Conservation (phyloP, 345 rosid genomes). For the Eutrema heterophyllum region DNA sequence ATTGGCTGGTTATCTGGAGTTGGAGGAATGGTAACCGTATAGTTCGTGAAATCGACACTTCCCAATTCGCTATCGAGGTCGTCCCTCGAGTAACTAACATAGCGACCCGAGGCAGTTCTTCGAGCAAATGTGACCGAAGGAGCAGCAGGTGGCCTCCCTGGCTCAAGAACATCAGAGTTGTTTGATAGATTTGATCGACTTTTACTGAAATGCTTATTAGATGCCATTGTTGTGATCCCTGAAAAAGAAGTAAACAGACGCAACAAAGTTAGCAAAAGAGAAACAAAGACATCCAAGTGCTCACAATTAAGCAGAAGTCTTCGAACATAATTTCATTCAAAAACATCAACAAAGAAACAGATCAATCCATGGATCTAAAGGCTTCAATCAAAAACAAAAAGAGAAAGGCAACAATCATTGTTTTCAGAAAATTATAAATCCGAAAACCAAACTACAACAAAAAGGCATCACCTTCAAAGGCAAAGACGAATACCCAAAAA, state of each 20-base stretch:
- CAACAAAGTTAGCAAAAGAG: slow-evolving; percentile 4
- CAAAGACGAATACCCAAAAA: background rate
- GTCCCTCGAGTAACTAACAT: slow-evolving; percentile 84
- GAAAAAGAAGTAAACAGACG: slow-evolving; percentile 23
- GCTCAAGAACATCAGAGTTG: slow-evolving; percentile 58
- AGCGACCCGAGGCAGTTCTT: slow-evolving; percentile 84
- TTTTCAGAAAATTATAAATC: background rate
- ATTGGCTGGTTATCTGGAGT: slow-evolving; percentile 96
- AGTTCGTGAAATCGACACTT: slow-evolving; percentile 64
- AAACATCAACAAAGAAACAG: background rate
- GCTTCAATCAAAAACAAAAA: background rate
- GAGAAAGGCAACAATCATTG: background rate
- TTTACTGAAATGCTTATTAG: slow-evolving; percentile 48
- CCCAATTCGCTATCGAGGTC: slow-evolving; percentile 93
- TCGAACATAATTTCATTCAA: background rate
- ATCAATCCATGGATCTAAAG: slow-evolving; percentile 19
- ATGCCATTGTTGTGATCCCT: slow-evolving; percentile 59
- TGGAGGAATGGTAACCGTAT: slow-evolving; percentile 88
- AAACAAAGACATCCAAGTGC: background rate
- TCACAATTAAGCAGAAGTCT: background rate
- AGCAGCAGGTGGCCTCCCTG: slow-evolving; percentile 57
- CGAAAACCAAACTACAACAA: background rate
- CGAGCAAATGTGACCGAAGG: slow-evolving; percentile 65
- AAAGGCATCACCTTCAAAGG: slow-evolving; percentile 15
- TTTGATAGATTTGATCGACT: slow-evolving; percentile 58